Base-by-base conservation (phyloP, 768 basidiomycete genomes). In the Suillus hirtellus region DNA sequence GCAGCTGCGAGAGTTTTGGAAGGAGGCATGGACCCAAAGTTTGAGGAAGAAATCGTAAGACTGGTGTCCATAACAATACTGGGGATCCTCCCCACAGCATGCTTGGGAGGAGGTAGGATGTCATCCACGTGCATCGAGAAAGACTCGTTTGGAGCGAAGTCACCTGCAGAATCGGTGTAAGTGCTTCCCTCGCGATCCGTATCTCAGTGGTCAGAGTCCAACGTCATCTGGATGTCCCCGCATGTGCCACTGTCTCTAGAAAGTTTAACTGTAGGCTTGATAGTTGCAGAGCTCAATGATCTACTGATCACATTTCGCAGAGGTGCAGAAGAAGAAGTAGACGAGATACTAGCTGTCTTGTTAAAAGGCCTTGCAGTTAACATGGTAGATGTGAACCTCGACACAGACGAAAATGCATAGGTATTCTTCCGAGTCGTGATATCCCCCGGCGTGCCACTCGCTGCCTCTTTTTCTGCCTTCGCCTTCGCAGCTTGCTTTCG, bases 391-490 rank as follows among this genome's bases (percentile, higher is more conserved):
- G 37, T 40, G 14, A 8, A 40, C 21, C 24, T 56, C 55, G 37
- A 27, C 37, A 15, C 55, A 40, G 21, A 40, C 21, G 38, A 56
- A 40, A 24, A 56, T 15, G 14, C 1, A 40, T 4, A 21, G 2
- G 21, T 56, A 17, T 17, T 40, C 21, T 21, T 40, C 55, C 15
- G 55, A 12, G 8, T 15, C 9, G 21, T 8, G 37, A 24, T 27
- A 10, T 24, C 37, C 7, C 55, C 55, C 24, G 37, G 17, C 4
- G 34, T 24, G 65, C 63, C 24, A 24, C 24, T 14, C 60, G 65
- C 49, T 60, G 59, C 7, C 61, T 60, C 40, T 61, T 68, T 67
- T 49, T 59, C 65, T 43, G 38, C 53, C 7, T 68, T 63, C 11
- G 50, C 66, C 19, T 37, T 63, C 24, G 24, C 24, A 24, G 24